phyloP scores from a whole-genome alignment of 1,284 basidiomycete species.

The Trichosporon asahii region DNA sequence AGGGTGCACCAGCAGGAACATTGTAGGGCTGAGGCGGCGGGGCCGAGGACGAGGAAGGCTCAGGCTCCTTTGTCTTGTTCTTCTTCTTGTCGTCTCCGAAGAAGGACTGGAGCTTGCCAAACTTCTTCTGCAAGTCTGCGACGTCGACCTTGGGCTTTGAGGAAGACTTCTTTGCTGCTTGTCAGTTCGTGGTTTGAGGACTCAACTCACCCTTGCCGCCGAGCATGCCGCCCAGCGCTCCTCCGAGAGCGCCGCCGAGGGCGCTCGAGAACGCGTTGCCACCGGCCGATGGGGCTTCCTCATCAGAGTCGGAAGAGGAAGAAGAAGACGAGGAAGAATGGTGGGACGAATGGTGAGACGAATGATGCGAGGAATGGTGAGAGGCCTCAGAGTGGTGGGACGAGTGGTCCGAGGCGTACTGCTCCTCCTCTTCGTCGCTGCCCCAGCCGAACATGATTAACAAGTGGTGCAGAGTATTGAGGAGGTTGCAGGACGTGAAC shows the following conservation, averaged over 20 bases:
- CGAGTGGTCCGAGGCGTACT: neutral
- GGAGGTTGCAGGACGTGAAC: neutral
- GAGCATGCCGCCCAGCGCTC: neutral
- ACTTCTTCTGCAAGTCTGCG: neutral
- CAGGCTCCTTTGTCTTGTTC: neutral
- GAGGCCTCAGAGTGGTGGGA: neutral
- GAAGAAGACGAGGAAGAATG: neutral
- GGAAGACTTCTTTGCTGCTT: neutral
- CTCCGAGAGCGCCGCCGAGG: neutral
- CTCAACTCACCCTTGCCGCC: conserved; percentile 1
- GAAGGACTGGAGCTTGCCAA: neutral
- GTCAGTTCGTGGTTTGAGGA: neutral
- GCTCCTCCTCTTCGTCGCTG: neutral
- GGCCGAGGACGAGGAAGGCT: neutral
- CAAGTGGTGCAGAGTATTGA: neutral
- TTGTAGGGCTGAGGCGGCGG: neutral
- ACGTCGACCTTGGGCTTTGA: neutral
- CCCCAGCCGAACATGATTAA: neutral
- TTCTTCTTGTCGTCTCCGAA: neutral
- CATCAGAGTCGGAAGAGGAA: neutral
- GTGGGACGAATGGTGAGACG: neutral
- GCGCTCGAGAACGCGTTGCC: neutral
- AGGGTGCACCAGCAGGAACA: neutral
- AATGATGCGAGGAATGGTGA: neutral
- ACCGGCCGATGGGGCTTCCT: neutral